phyloP scores from a whole-genome alignment of 352 stramenopile species.

The Pythium insidiosum region DNA sequence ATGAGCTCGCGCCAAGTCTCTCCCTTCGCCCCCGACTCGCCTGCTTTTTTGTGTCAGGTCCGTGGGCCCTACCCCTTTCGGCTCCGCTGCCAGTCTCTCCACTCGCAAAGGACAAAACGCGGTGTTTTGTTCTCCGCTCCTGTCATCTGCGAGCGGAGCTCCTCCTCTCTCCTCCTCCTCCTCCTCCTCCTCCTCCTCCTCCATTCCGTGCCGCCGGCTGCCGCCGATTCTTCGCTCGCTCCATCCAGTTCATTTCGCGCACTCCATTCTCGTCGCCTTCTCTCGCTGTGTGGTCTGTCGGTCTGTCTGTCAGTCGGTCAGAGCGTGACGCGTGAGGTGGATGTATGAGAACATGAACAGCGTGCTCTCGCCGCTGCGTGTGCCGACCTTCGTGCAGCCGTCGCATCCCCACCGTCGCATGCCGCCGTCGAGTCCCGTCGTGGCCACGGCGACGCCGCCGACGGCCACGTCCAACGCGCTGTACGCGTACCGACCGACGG shows the following conservation, averaged over 20 bases:
- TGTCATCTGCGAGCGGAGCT: background rate
- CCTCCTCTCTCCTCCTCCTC: background rate
- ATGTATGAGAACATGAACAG: slow-evolving; percentile 19
- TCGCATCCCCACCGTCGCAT: slow-evolving; percentile 4
- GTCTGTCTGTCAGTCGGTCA: too few species aligned
- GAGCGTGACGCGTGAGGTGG: background rate
- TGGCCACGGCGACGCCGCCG: background rate
- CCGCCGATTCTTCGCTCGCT: too few species aligned
- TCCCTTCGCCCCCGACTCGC: background rate
- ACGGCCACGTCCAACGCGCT: background rate
- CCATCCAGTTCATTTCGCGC: too few species aligned
- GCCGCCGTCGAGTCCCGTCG: slow-evolving; percentile 10
- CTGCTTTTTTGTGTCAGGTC: too few species aligned
- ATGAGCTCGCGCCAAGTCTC: too few species aligned
- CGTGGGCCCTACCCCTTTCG: too few species aligned
- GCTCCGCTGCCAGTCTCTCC: background rate
- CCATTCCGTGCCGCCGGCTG: background rate
- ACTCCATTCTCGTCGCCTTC: background rate
- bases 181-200: background rate
- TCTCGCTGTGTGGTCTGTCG: too few species aligned
- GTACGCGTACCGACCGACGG: slow-evolving; percentile 2
- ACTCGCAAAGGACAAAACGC: background rate
- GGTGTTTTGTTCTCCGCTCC: background rate
- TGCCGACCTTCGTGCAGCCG: background rate
- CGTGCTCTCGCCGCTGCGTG: slow-evolving; percentile 8